A percentile compares a stretch with the other conserved stretches of the same genome.
Evolutionary conservation across 1,284 basidiomycete genomes (phyloP).

Genomic region (Moniliophthora roreri): DNA sequence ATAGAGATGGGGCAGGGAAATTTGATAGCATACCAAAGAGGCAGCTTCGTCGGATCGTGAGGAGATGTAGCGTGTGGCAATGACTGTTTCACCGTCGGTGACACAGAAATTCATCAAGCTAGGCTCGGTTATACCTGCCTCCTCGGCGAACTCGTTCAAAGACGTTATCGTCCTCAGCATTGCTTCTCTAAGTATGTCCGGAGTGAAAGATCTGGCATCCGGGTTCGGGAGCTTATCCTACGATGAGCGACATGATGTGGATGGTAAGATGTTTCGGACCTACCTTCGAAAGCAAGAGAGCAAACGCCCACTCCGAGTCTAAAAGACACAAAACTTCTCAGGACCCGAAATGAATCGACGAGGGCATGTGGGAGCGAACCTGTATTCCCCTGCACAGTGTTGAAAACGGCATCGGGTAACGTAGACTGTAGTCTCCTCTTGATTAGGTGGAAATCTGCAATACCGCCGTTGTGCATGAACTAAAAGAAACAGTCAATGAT

Average conservation of each 20-base stretch:
- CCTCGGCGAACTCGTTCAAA: conserved; percentile 77
- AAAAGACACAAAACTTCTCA: conserved; percentile 8
- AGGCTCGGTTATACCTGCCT: conserved; percentile 76
- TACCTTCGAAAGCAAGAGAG: conserved; percentile 85
- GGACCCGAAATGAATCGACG: conserved; percentile 4
- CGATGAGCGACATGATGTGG: conserved; percentile 13
- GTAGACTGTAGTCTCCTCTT: conserved; percentile 78
- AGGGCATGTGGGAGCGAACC: conserved; percentile 41
- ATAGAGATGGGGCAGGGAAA: not conserved
- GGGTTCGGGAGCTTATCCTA: conserved; percentile 72
- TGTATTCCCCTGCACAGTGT: conserved; percentile 89
- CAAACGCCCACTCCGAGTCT: conserved; percentile 97
- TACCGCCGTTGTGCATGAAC: conserved; percentile 96
- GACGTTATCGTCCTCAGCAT: conserved; percentile 85
- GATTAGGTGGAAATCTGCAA: conserved; percentile 78
- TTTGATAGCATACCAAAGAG: conserved; percentile 59
- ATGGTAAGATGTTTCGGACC: conserved; percentile 14
- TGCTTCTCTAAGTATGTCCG: conserved; percentile 66
- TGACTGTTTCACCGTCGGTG: conserved; percentile 90
- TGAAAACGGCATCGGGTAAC: conserved; percentile 82
- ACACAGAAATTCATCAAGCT: conserved; percentile 96
- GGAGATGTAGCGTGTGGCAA: conserved; percentile 94
- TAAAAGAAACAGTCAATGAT: conserved; percentile 28
- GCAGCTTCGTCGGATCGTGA: conserved; percentile 91
- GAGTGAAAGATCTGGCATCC: conserved; percentile 67